Base-by-base conservation (phyloP, 1,284 basidiomycete genomes). In the Ganoderma multipileum region DNA sequence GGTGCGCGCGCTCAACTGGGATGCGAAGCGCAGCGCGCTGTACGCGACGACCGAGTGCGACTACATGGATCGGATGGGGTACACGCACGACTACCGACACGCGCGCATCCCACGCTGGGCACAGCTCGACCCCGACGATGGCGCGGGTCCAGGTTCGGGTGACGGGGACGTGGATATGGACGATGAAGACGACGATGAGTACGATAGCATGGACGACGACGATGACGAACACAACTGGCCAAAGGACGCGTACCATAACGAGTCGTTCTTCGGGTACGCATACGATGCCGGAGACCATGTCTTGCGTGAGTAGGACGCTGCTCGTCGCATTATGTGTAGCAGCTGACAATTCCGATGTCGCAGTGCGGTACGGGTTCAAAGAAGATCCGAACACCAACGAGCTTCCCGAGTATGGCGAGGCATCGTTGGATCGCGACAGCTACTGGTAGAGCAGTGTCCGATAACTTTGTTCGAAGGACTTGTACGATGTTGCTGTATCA, bases 31-130 rank as follows among this genome's bases (percentile, higher is more conserved):
- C 28, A 73, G 76, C 20, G 73, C 76, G 2, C 75, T 85, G 6
- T 83, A 79, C 64, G 82, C 81, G 0, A 73, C 77, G 2, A 83
- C 83, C 18, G 72, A 78, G 63, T 83, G 82, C 73, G 58, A 61
- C 5, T 77, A 79, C 67, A 72, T 80, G 68, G 78, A 81, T 65
- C 74, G 80, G 12, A 59, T 77, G 20, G 83, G 81, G 1, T 33
- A 69, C 44, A 68, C 68, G 39, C 62, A 72, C 65, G 80, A 72
- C 52, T 84, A 84, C 70, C 75, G 82, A 2, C 64, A 59, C 2
- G 74, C 72, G 33, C 52, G 50, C 7, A 72, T 75, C 41, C 72
- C 74, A 14, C 58, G 60, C 26, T 75, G 74, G 74, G 72, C 69
- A 42, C 60, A 64, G 28, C 36, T 41, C 16, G 57, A 61, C 4